These are phyloP conservation scores for Termitomyces sp. DNA, from an alignment of 768 basidiomycete genomes.

Conservation along the genomic window DNA sequence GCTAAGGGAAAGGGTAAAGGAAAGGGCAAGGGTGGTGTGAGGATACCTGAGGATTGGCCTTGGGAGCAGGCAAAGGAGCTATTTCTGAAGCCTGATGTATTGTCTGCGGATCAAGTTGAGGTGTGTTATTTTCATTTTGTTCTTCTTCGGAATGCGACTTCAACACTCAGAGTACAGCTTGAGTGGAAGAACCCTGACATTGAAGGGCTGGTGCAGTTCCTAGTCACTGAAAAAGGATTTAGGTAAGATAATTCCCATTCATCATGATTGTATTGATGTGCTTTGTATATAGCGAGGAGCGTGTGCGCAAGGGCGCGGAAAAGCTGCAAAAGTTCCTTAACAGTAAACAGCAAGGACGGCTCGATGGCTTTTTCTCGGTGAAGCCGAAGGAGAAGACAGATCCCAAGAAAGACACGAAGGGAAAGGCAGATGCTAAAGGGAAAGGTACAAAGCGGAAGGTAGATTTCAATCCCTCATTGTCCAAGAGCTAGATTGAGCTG, in stretches of 20 bases:
- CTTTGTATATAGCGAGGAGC: constrained; percentile 74
- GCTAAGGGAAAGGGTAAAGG: constrained; percentile 46
- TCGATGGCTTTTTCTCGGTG: constrained; percentile 92
- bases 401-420: constrained; percentile 30
- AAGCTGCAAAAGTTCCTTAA: constrained; percentile 85
- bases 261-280: not conserved
- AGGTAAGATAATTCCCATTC: constrained; percentile 47
- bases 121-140: constrained; percentile 33
- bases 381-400: constrained; percentile 53
- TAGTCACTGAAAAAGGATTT: constrained; percentile 96
- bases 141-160: not conserved
- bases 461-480: not conserved
- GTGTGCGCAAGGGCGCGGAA: constrained; percentile 92
- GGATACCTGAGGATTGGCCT: constrained; percentile 93
- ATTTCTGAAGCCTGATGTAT: constrained; percentile 88
- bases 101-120: constrained; percentile 81
- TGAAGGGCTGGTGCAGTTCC: constrained; percentile 89
- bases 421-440: constrained; percentile 35
- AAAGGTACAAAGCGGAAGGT: constrained; percentile 53
- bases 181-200: constrained; percentile 94
- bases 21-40: constrained; percentile 74
- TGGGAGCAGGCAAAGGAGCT: constrained; percentile 94
- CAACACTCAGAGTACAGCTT: constrained; percentile 46
- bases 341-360: constrained; percentile 92
- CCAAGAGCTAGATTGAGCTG: not conserved